phyloP scores from a whole-genome alignment of 768 basidiomycete genomes.

The Exidia glandulosa region DNA sequence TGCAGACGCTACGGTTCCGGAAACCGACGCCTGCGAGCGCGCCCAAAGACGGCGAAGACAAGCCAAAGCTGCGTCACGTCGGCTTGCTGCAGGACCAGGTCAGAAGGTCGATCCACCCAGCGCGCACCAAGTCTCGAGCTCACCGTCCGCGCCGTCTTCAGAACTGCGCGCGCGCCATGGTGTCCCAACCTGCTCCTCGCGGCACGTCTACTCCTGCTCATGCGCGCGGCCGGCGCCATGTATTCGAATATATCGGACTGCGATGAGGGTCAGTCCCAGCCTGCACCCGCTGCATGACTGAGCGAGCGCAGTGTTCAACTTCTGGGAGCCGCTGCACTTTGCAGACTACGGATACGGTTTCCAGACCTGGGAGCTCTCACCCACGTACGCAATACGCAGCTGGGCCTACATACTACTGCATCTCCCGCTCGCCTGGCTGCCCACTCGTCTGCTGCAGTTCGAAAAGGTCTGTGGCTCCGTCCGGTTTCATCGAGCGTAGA shows the following conservation, averaged over 20 bases:
- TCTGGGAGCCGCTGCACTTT: conserved; percentile 97
- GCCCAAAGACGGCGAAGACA: conserved; percentile 1
- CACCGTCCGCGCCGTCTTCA: conserved; percentile 21
- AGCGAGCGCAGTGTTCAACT: conserved; percentile 74
- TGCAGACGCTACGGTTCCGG: conserved; percentile 25
- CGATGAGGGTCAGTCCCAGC: conserved; percentile 70
- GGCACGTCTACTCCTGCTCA: conserved; percentile 67
- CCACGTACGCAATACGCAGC: conserved; percentile 81
- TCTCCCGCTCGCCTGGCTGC: conserved; percentile 50
- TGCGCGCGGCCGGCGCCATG: conserved; percentile 82
- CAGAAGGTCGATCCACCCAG: conserved; percentile 37
- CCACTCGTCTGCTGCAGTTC: conserved; percentile 39
- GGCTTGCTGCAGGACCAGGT: conserved; percentile 75
- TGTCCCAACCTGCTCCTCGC: conserved; percentile 76
- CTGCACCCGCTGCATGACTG: background rate
- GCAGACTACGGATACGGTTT: conserved; percentile 78
- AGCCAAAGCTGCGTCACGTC: conserved; percentile 32
- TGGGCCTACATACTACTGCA: conserved; percentile 91
- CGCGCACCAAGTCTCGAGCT: background rate
- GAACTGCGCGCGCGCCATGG: conserved; percentile 70
- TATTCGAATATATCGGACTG: conserved; percentile 92
- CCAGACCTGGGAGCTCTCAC: conserved; percentile 97
- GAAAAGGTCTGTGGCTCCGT: conserved; percentile 47
- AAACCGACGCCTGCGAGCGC: conserved; percentile 15
- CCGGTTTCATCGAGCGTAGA: background rate